These are phyloP conservation scores for Talaromyces amestolkiae DNA, from an alignment of 2,329 filamentous ascomycete species.

Conservation along the genomic window DNA sequence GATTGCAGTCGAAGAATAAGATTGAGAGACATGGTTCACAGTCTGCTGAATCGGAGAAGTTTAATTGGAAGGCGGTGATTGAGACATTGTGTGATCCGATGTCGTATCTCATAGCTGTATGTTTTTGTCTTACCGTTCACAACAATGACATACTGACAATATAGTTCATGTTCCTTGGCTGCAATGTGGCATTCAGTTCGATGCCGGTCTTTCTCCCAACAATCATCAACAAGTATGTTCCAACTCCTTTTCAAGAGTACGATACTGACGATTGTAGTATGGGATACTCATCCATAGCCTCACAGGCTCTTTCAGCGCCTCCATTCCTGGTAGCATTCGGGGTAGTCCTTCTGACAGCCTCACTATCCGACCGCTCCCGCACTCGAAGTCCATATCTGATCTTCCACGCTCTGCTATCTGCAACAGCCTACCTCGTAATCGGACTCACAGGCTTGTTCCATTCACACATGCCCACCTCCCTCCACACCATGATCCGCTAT, in stretches of 20 bases:
- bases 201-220: slow-evolving; percentile 85
- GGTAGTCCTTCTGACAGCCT: slow-evolving; percentile 68
- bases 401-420: slow-evolving; percentile 67
- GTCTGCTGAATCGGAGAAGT: slow-evolving; percentile 29
- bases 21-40: slow-evolving; percentile 32
- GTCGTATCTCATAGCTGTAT: slow-evolving; percentile 67
- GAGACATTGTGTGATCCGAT: slow-evolving; percentile 64
- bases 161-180: slow-evolving; percentile 74
- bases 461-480: slow-evolving; percentile 30
- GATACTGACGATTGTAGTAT: slow-evolving; percentile 45
- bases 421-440: slow-evolving; percentile 62
- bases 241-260: not conserved
- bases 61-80: slow-evolving; percentile 58
- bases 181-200: slow-evolving; percentile 84
- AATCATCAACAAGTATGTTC: slow-evolving; percentile 61
- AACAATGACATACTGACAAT: not conserved
- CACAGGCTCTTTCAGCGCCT: slow-evolving; percentile 77
- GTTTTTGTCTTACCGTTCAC: slow-evolving; percentile 19
- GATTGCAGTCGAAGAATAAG: slow-evolving; percentile 57
- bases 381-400: slow-evolving; percentile 66
- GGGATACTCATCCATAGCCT: slow-evolving; percentile 65
- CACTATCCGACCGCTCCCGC: slow-evolving; percentile 65
- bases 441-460: slow-evolving; percentile 51
- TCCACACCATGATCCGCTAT: slow-evolving; percentile 57
- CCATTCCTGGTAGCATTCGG: slow-evolving; percentile 76